A percentile compares a stretch with the other conserved stretches of the same genome.
These are phyloP conservation scores for Apiosordaria backusii DNA, from an alignment of 495 filamentous ascomycete genomes.

Conservation along the genomic window DNA sequence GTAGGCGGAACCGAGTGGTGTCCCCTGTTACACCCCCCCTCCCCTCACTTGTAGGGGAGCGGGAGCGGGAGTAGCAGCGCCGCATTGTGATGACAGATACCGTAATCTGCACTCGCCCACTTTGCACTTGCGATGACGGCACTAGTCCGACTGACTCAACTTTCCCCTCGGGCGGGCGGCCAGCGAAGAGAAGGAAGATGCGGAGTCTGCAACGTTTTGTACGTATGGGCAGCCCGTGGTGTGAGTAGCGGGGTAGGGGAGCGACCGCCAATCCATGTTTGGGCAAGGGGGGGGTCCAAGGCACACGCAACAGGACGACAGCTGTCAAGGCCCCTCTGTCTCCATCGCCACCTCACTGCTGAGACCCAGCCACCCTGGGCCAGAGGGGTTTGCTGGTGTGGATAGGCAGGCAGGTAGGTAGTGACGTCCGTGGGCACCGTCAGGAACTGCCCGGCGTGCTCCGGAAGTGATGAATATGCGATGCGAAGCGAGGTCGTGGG, in stretches of 20 bases:
- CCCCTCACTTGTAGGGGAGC: not conserved
- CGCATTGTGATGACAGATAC: slow-evolving; percentile 18
- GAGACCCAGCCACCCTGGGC: not conserved
- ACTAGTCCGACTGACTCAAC: slow-evolving; percentile 27
- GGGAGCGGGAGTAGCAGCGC: slow-evolving; percentile 13
- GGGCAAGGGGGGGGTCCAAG: not conserved
- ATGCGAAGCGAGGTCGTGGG: not conserved
- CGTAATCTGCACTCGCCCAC: not conserved
- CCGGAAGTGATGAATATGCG: not conserved
- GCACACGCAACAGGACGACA: slow-evolving; percentile 3
- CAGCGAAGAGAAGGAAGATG: slow-evolving; percentile 7
- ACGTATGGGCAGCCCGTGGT: not conserved
- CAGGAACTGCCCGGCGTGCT: not conserved
- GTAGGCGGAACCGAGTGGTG: slow-evolving; percentile 22
- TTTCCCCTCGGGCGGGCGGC: slow-evolving; percentile 4
- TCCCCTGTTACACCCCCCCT: not conserved
- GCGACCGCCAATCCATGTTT: slow-evolving; percentile 1
- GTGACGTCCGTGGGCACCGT: too few species aligned
- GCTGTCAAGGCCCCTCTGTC: not conserved
- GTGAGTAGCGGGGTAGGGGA: not conserved
- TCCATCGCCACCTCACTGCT: slow-evolving; percentile 10
- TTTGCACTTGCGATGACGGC: slow-evolving; percentile 25
- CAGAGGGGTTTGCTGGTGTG: not conserved
- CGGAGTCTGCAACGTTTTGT: slow-evolving; percentile 7
- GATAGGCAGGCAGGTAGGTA: too few species aligned